Evolutionary conservation across 306 rosid species (phyloP), one percentile per base, ranked within the genome.

Genomic region (Cicer pinnatifidum): DNA sequence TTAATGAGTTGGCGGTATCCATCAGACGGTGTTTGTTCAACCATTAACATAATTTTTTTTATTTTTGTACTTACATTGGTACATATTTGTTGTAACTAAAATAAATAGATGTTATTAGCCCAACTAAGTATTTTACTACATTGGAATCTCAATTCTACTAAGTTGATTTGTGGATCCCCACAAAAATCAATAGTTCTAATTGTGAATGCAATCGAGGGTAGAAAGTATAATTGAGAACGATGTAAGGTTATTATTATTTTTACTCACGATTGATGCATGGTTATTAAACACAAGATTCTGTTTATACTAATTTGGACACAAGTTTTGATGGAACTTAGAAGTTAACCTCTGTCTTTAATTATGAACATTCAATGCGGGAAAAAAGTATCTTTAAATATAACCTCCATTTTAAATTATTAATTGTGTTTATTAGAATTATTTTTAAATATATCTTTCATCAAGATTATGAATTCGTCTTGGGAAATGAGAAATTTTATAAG

Each of bases 1-100:
- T 90, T 41, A 79, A 86, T 41, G 85, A 92, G 68, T 84, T 95
- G 6, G 93, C 97, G 3, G 85, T 88, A 56, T 76, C 97, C 6
- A 85, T 95, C 19, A 89, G 97, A 75, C 81, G 97, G 84, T 90
- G 99, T 78, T 74, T 95, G 87, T 85, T 90, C 17, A 82, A 82
- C 80, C 28, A 62, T 39, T 84, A 9, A 4, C 73, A 72, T 63
- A 72, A 63, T 7, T 57, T 43, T 61, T 61, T 58, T 35, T 79
- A 58, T 68, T 37, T 56, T 44, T 76, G 64, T 1, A 7, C 37
- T 58, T 39, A 54, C 43, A 19, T 50, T 60, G 68, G 87, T 81
- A 86, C 58, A 79, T 83, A 81, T 59, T 79, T 59, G 82, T 78
- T 84, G 86, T 79, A 81, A 83, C 69, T 41, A 41, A 82, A 77